Base-by-base conservation (phyloP, 345 rosid genomes). In the Gossypium stocksii region DNA sequence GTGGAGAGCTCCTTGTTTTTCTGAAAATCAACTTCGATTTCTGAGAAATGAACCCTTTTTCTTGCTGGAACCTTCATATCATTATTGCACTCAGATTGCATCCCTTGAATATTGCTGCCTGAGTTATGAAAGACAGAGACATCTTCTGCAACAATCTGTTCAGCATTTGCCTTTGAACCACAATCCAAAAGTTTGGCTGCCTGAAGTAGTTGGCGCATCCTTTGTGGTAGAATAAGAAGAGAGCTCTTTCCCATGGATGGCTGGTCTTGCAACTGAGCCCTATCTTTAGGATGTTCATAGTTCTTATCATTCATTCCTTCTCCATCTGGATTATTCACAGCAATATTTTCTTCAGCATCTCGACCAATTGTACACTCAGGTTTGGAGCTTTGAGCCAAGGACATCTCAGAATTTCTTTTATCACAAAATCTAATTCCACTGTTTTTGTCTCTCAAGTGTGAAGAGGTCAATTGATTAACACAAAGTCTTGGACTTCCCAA, bases 41-140 rank as follows among this genome's bases (percentile, higher is more conserved):
- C n/a, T n/a, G n/a, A n/a, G n/a, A n/a, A n/a, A 71, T 38, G 70
- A 60, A 88, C 89, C 48, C 70, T 74, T 80, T 83, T 89, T 78
- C 81, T 79, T 46, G 49, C n/a, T 73, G 67, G 74, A 67, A 70
- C 66, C 20, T 62, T 66, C 56, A 69, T 27, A 64, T 13, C 49
- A 72, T 68, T 44, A 46, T 71, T 25, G 46, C 53, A 10, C 52
- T 65, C 66, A 58, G 78, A 77, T 72, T 76, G 67, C 61, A 65
- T 51, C 25, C 75, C 56, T 10, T 74, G 76, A 66, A 44, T 20
- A 59, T 51, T 77, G 52, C 77, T 81, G 49, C 72, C 58, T 17
- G 62, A 65, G 20, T 41, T 49, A 79, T 63, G 45, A 60, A 72
- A 73, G 54, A 23, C 61, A 8, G 62, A 61, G 62, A 71, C 76